Conservation (phyloP, 2,329 filamentous ascomycete species). For the Pseudogymnoascus sp. region DNA sequence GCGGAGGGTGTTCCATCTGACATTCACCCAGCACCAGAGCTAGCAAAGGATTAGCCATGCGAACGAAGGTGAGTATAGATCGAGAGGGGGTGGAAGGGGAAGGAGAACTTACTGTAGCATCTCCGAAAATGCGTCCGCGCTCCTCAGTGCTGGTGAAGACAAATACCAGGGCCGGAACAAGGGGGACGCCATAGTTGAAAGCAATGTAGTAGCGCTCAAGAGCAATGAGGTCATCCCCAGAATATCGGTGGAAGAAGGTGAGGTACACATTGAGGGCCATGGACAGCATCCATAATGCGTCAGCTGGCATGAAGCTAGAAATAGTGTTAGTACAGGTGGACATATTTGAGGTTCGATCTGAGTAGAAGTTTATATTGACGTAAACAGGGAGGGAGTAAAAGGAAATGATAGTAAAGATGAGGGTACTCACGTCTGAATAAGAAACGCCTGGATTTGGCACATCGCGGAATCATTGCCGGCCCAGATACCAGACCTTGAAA, state of each 20-base stretch:
- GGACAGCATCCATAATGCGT: slow-evolving; percentile 66
- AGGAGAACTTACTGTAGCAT: slow-evolving; percentile 19
- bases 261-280: slow-evolving; percentile 81
- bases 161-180: slow-evolving; percentile 58
- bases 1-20: slow-evolving; percentile 60
- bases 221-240: slow-evolving; percentile 51
- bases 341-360: neutral
- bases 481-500: slow-evolving; percentile 49
- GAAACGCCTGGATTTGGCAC: slow-evolving; percentile 66
- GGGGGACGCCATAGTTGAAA: slow-evolving; percentile 64
- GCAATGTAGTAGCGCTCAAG: slow-evolving; percentile 65
- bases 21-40: slow-evolving; percentile 73
- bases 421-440: slow-evolving; percentile 68
- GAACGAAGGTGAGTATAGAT: slow-evolving; percentile 40
- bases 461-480: slow-evolving; percentile 31
- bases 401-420: neutral
- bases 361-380: neutral
- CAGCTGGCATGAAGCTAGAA: slow-evolving; percentile 65
- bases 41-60: slow-evolving; percentile 27
- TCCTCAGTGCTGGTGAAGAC: slow-evolving; percentile 49
- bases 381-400: neutral
- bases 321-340: neutral
- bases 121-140: slow-evolving; percentile 57
- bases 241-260: slow-evolving; percentile 69
- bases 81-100: slow-evolving; percentile 15